Base-by-base conservation (phyloP, 2,329 filamentous ascomycete species). In the Venturiaceae sp. region DNA sequence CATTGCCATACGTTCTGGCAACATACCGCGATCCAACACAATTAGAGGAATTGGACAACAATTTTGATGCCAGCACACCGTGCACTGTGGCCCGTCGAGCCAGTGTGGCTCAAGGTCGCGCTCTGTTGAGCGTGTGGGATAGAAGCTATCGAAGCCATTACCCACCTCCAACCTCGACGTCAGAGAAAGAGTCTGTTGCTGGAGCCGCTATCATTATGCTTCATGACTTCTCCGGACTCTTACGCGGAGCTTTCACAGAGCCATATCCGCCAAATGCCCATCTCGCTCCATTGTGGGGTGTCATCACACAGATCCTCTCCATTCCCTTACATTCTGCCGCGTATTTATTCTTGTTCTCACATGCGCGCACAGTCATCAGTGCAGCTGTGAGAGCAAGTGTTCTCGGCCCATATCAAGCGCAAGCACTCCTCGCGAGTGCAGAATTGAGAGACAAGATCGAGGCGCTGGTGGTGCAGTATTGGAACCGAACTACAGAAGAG, bases 1-100 rank as follows among this genome's bases (percentile, higher is more conserved):
- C 85, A 1, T 79, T 94, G 1, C 89, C 89, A 1, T 92, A 90
- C 72, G 82, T 87, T 8, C 80, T 91, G 2, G 82, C 85, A 1
- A 86, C 83, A 1, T 82, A 89, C 69, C 77, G 82, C 54, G 64
- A 77, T 53, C 83, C 84, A 0, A 36, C 63, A 0, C 60, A 65
- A 2, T 74, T 91, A 5, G 69, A 76, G 9, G 69, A 72, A 0
- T 77, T 92, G 5, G 89, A 92, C 74, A 89, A 94, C 72, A 77
- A 81, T 63, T 82, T 89, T 53, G 90, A 94, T 70, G 88, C 90
- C 8, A 82, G 83, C 30, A 85, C 88, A 8, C 80, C 88, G 47
- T 94, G 89, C 72, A 84, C 87, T n/a, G 89, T 94, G 14, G 88
- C 86, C 13, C 79, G 88, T 0, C 81, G 89, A 19, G 88, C 89